Evolutionary conservation across 2,329 filamentous ascomycete genomes (phyloP).

Genomic region (Fusarium penzigii): DNA sequence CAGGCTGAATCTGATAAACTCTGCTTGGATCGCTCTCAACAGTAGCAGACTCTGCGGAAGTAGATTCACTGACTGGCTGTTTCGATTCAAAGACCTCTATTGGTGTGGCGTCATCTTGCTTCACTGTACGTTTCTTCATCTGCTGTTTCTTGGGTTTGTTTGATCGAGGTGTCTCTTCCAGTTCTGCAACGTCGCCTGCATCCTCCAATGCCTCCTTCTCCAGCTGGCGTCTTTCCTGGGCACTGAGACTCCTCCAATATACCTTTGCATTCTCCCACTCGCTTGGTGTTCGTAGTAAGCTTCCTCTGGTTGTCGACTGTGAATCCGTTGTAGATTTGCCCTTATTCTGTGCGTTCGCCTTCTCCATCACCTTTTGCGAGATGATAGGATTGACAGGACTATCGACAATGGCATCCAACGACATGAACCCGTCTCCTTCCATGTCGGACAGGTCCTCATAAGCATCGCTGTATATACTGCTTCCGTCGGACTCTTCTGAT

Average conservation of each 20-base stretch:
- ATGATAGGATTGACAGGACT: slow-evolving; percentile 44
- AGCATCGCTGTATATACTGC: slow-evolving; percentile 73
- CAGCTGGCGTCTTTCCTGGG: slow-evolving; percentile 62
- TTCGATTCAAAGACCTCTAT: background rate
- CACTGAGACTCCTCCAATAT: slow-evolving; percentile 68
- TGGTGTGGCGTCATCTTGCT: background rate
- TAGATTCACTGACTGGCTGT: background rate
- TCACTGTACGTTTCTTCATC: slow-evolving; percentile 31
- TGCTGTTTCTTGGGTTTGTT: slow-evolving; percentile 37
- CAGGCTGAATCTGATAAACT: slow-evolving; percentile 43
- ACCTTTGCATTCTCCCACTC: slow-evolving; percentile 70
- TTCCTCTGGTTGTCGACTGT: background rate
- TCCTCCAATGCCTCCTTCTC: slow-evolving; percentile 59
- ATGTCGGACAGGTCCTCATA: slow-evolving; percentile 70
- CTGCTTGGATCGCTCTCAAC: slow-evolving; percentile 23
- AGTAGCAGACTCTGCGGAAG: slow-evolving; percentile 3
- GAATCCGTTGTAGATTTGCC: slow-evolving; percentile 1
- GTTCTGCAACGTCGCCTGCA: slow-evolving; percentile 47
- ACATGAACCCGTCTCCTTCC: slow-evolving; percentile 69
- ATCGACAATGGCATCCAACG: slow-evolving; percentile 70
- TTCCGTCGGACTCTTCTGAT: slow-evolving; percentile 49
- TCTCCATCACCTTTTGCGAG: slow-evolving; percentile 26
- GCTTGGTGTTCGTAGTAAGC: slow-evolving; percentile 26
- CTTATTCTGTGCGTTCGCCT: slow-evolving; percentile 23
- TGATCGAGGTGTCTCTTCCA: slow-evolving; percentile 27